Evolutionary conservation across 352 stramenopile genomes (phyloP).

Genomic region (Pythium phragmiticola): DNA sequence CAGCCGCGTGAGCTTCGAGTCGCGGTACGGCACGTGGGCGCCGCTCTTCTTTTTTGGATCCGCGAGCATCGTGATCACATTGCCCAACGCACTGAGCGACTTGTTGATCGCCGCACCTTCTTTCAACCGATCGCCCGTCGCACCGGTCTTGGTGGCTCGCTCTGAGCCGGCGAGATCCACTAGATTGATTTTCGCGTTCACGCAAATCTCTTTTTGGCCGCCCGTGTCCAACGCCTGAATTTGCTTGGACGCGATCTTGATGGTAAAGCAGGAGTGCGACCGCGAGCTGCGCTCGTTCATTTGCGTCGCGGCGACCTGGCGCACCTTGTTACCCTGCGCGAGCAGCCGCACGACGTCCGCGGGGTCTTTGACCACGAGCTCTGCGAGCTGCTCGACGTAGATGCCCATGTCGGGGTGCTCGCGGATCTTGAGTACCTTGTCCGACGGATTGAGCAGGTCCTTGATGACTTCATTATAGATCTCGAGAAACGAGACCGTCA

Average conservation of each 20-base stretch:
- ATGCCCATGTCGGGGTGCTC: constrained; percentile 93
- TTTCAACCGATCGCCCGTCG: constrained; percentile 84
- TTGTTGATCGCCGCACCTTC: constrained; percentile 93
- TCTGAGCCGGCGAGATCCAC: constrained; percentile 92
- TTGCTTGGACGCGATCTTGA: constrained; percentile 88
- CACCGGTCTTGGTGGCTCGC: constrained; percentile 85
- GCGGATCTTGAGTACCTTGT: constrained; percentile 91
- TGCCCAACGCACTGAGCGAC: constrained; percentile 87
- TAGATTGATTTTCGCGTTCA: constrained; percentile 91
- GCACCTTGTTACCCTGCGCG: constrained; percentile 87
- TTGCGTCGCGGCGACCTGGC: constrained; percentile 86
- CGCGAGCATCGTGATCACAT: constrained; percentile 92
- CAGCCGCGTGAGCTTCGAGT: constrained; percentile 90
- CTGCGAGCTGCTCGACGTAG: constrained; percentile 90
- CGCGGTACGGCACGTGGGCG: constrained; percentile 89
- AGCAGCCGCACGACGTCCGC: constrained; percentile 78
- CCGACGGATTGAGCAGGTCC: constrained; percentile 91
- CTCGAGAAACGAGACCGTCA: constrained; percentile 93
- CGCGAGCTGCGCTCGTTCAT: constrained; percentile 92
- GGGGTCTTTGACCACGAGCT: constrained; percentile 81
- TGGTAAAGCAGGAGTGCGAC: constrained; percentile 91
- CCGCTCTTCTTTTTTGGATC: constrained; percentile 33
- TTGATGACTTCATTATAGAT: constrained; percentile 96
- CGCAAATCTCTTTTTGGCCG: constrained; percentile 67
- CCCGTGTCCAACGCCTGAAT: constrained; percentile 42